Base-by-base conservation (phyloP, 2,329 filamentous ascomycete genomes). In the Paracamarosporium sp. region DNA sequence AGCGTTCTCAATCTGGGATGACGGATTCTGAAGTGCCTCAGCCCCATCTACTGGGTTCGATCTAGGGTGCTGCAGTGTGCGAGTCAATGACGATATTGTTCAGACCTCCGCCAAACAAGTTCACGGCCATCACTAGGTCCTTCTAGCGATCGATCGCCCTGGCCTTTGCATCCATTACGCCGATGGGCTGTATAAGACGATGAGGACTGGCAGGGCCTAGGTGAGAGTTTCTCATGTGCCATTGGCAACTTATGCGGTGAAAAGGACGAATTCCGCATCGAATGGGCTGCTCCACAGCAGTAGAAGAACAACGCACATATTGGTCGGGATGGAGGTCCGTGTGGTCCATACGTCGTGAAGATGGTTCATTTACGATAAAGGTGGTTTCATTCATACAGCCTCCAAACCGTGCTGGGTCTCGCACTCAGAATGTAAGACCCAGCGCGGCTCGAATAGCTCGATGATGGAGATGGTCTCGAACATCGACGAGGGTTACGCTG, bases 11-110 rank as follows among this genome's bases (percentile, higher is more conserved):
- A n/a, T n/a, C n/a, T n/a, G n/a, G n/a, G n/a, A n/a, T n/a, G n/a
- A n/a, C n/a, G n/a, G n/a, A n/a, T n/a, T n/a, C n/a, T n/a, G n/a
- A n/a, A n/a, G n/a, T n/a, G n/a, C n/a, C n/a, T n/a, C n/a, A n/a
- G n/a, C n/a, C n/a, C n/a, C n/a, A n/a, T n/a, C n/a, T n/a, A n/a
- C n/a, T n/a, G n/a, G n/a, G n/a, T n/a, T n/a, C n/a, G n/a, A n/a
- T n/a, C n/a, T n/a, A n/a, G n/a, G n/a, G n/a, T n/a, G n/a, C n/a
- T n/a, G n/a, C n/a, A n/a, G n/a, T n/a, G n/a, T n/a, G n/a, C n/a
- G n/a, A n/a, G n/a, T 69, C 47, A 72, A 71, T 53, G 61, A 72
- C 53, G 70, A 56, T 5, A 58, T 64, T n/a, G 53, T 38, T 8
- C 51, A 30, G 0, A 15, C 48, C 5, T 47, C 35, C 2, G 56